Conservation (phyloP, 768 basidiomycete species). For the Xanthoconium stramineum region DNA sequence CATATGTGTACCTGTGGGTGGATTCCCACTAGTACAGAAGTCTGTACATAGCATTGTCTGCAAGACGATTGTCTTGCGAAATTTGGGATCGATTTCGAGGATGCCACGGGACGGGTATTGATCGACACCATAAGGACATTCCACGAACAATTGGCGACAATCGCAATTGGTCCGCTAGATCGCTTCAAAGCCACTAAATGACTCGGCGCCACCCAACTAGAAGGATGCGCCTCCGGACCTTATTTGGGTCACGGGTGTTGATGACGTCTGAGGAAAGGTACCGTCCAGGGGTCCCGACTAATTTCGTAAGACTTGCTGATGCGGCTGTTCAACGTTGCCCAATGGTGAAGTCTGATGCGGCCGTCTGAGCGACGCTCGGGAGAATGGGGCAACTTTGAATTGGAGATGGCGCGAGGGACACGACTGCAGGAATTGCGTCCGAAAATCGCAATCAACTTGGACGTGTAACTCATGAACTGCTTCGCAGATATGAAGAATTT, state of each 20-base stretch:
- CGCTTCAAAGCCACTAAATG: slow-evolving; percentile 1
- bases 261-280: neutral
- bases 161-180: slow-evolving; percentile 6
- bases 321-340: slow-evolving; percentile 6
- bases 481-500: neutral
- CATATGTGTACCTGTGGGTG: too few relatives aligned
- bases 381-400: slow-evolving; percentile 6
- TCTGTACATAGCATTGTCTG: too few relatives aligned
- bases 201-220: slow-evolving; percentile 2
- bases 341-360: neutral
- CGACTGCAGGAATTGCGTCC: neutral
- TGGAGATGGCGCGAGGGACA: neutral
- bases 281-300: neutral
- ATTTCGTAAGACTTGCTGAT: slow-evolving; percentile 11
- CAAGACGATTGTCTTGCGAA: too few relatives aligned
- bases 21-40: too few relatives aligned
- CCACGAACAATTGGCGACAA: slow-evolving; percentile 8
- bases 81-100: too few relatives aligned
- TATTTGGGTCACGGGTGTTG: neutral
- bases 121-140: neutral
- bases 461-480: neutral
- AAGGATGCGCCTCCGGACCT: neutral
- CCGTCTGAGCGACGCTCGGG: neutral
- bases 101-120: too few relatives aligned
- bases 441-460: neutral